These are phyloP conservation scores for Zasmidium angulare DNA, from an alignment of 2,329 filamentous ascomycete genomes.

Conservation along the genomic window DNA sequence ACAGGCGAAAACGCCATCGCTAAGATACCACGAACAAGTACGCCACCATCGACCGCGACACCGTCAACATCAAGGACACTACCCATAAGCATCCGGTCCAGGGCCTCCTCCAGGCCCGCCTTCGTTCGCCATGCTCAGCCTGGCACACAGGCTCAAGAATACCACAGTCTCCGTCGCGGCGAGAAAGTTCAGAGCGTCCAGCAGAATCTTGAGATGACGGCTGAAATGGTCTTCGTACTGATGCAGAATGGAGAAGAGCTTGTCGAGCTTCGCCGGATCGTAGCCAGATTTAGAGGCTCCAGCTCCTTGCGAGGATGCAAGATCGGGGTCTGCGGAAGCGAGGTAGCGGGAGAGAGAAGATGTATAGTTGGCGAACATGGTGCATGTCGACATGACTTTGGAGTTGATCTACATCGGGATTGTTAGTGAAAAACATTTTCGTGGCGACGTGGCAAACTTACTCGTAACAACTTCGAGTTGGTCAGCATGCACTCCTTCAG, in stretches of 20 bases:
- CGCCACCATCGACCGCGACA: neutral
- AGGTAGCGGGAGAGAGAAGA: constrained; percentile 82
- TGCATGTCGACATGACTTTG: constrained; percentile 94
- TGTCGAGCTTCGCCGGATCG: constrained; percentile 63
- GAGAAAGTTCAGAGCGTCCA: constrained; percentile 95
- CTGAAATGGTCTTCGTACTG: constrained; percentile 95
- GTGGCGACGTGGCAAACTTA: constrained; percentile 46
- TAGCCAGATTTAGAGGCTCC: constrained; percentile 31
- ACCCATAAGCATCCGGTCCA: constrained; percentile 23
- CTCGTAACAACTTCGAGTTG: constrained; percentile 88
- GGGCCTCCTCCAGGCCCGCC: constrained; percentile 44
- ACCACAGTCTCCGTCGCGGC: constrained; percentile 97
- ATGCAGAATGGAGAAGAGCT: constrained; percentile 81
- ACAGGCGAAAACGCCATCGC: constrained; percentile 12
- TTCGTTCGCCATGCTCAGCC: constrained; percentile 78
- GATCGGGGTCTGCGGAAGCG: constrained; percentile 77
- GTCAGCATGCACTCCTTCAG: constrained; percentile 99
- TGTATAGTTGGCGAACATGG: constrained; percentile 88
- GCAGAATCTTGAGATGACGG: constrained; percentile 84
- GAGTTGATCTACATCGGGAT: constrained; percentile 73
- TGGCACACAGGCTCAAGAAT: constrained; percentile 79
- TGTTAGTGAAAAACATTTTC: constrained; percentile 7
- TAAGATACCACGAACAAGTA: constrained; percentile 5
- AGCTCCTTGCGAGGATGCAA: constrained; percentile 44
- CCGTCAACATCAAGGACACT: neutral